Percentiles rank a stretch among this genome's conserved stretches.
phyloP scores from a whole-genome alignment of 768 basidiomycete species.

The Lyophyllum semitale region DNA sequence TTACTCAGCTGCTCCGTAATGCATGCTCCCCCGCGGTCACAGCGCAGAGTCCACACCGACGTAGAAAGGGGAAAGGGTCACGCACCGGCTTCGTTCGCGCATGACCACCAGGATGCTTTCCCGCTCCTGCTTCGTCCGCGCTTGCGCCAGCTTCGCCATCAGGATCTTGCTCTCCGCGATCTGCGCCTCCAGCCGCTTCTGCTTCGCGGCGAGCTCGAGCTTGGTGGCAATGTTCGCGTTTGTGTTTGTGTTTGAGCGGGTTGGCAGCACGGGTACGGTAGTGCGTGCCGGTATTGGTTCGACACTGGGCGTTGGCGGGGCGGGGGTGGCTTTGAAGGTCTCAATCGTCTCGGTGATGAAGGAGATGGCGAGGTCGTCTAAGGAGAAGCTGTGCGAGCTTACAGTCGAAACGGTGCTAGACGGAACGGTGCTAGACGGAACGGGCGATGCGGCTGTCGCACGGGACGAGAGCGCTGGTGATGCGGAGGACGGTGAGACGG shows the following conservation, averaged over 20 bases:
- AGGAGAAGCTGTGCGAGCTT: slow-evolving; percentile 24
- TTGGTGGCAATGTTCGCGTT: neutral
- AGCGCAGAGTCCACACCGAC: slow-evolving; percentile 8
- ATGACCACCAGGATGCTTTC: slow-evolving; percentile 45
- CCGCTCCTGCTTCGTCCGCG: slow-evolving; percentile 53
- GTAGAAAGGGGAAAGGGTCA: slow-evolving; percentile 19
- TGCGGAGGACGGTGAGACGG: neutral
- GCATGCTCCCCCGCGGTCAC: neutral
- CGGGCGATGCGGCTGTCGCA: slow-evolving; percentile 1
- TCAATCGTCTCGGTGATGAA: slow-evolving; percentile 62
- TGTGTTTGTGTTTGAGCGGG: neutral
- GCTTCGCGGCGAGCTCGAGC: slow-evolving; percentile 46
- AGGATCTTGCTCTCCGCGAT: slow-evolving; percentile 55
- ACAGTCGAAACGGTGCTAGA: slow-evolving; percentile 16
- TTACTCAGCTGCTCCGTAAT: slow-evolving; percentile 21
- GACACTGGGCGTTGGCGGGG: slow-evolving; percentile 6
- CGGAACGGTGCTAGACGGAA: slow-evolving; percentile 1
- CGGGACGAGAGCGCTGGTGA: slow-evolving; percentile 7
- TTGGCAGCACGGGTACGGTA: no score
- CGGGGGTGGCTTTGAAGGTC: slow-evolving; percentile 33
- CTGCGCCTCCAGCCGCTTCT: slow-evolving; percentile 48
- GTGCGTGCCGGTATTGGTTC: slow-evolving; percentile 1
- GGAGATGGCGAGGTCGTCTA: slow-evolving; percentile 57
- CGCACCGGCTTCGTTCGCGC: slow-evolving; percentile 57
- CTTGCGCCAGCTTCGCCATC: slow-evolving; percentile 46